Conservation (phyloP, 78 protist species). For the Creolimax fragrantissima region DNA sequence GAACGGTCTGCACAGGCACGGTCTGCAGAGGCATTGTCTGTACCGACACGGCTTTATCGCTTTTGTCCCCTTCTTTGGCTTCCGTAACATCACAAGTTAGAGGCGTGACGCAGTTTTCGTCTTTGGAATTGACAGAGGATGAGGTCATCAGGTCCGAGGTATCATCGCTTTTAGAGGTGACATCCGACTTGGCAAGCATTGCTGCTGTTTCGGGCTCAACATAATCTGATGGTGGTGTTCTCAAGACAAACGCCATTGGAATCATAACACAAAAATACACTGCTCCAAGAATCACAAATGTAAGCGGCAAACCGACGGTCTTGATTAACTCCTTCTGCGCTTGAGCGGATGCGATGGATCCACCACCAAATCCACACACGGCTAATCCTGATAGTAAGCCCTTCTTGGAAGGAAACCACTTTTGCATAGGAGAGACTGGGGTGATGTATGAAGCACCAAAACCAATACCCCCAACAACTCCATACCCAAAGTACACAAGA, state of each 20-base stretch:
- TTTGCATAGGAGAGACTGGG: slow-evolving; percentile 47
- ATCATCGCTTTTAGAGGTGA: neutral
- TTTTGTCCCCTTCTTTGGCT: neutral
- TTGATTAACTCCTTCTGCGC: slow-evolving; percentile 13
- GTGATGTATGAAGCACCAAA: slow-evolving; percentile 31
- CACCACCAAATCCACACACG: slow-evolving; percentile 49
- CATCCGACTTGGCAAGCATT: neutral
- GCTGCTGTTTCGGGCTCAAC: neutral
- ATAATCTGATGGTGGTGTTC: slow-evolving; percentile 35
- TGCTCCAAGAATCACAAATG: slow-evolving; percentile 25
- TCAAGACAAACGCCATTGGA: slow-evolving; percentile 4
- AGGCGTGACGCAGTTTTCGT: too few species aligned
- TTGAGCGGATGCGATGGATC: slow-evolving; percentile 20
- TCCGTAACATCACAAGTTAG: too few species aligned
- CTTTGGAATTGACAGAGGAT: too few species aligned
- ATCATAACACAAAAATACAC: neutral
- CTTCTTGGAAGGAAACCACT: slow-evolving; percentile 51
- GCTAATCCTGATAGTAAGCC: slow-evolving; percentile 53
- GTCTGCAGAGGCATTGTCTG: neutral
- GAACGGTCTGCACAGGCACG: neutral
- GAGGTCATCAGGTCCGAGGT: too few species aligned
- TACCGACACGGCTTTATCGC: neutral
- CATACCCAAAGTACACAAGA: slow-evolving; percentile 38
- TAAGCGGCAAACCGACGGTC: neutral
- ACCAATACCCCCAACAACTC: slow-evolving; percentile 27